These are phyloP conservation scores for Amoeboaphelidium protococcarum DNA, from an alignment of 371 early-diverging fungal species.

Conservation along the genomic window DNA sequence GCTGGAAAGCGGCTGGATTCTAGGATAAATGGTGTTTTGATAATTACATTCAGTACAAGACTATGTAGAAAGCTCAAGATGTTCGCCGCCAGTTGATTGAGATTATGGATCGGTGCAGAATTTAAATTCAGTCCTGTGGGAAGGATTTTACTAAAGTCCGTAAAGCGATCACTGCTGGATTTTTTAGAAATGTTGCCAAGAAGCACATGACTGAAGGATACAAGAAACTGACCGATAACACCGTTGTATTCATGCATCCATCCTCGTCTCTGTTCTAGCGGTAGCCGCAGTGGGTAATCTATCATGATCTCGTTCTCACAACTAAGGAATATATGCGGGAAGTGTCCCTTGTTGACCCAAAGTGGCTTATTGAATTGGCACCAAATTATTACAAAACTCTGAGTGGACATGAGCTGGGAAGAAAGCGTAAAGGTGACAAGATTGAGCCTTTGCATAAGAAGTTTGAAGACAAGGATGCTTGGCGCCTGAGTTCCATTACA, in stretches of 20 bases:
- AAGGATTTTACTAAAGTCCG: slow-evolving; percentile 66
- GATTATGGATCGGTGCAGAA: slow-evolving; percentile 80
- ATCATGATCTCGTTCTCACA: slow-evolving; percentile 87
- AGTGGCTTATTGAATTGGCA: slow-evolving; percentile 89
- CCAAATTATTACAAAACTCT: slow-evolving; percentile 84
- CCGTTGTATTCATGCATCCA: slow-evolving; percentile 90
- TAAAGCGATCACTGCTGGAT: slow-evolving; percentile 66
- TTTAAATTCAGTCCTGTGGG: slow-evolving; percentile 78
- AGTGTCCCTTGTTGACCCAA: slow-evolving; percentile 79
- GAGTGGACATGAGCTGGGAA: slow-evolving; percentile 67
- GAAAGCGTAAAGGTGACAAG: slow-evolving; percentile 72
- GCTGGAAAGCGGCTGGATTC: slow-evolving; percentile 55
- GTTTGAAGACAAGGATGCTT: slow-evolving; percentile 64
- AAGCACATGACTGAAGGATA: slow-evolving; percentile 93
- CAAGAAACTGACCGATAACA: slow-evolving; percentile 82
- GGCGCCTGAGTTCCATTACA: too few relatives aligned
- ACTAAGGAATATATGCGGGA: slow-evolving; percentile 94
- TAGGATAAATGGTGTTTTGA: slow-evolving; percentile 87
- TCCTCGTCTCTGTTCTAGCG: slow-evolving; percentile 75
- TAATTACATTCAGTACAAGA: slow-evolving; percentile 71
- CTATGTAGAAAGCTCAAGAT: slow-evolving; percentile 67
- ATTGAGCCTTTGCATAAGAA: slow-evolving; percentile 76
- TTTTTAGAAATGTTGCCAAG: slow-evolving; percentile 84
- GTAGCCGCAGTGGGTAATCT: slow-evolving; percentile 91
- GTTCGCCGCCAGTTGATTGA: slow-evolving; percentile 81